These are phyloP conservation scores for Pyrrhoderma lamaoense DNA, from an alignment of 1,284 basidiomycete species.

Conservation along the genomic window DNA sequence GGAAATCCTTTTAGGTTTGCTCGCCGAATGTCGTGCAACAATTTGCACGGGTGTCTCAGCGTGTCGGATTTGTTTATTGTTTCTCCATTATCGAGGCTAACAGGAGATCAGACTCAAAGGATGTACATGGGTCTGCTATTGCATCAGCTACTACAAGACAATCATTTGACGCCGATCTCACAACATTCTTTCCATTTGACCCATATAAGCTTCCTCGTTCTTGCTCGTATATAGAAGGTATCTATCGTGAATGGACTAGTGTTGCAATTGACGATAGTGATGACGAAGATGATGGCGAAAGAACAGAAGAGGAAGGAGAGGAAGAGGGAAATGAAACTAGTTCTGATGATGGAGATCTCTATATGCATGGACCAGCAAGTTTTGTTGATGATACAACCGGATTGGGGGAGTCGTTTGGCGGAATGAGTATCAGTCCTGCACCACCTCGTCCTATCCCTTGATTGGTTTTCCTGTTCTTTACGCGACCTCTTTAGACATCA, in stretches of 20 bases:
- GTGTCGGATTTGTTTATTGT: slow-evolving; percentile 91
- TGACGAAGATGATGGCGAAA: slow-evolving; percentile 55
- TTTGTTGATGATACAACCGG: slow-evolving; percentile 28
- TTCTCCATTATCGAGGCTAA: slow-evolving; percentile 91
- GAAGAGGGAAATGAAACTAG: slow-evolving; percentile 25
- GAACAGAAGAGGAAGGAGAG: slow-evolving; percentile 35
- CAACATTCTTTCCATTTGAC: slow-evolving; percentile 96
- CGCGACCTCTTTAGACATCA: background rate
- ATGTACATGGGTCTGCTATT: background rate
- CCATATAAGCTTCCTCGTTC: slow-evolving; percentile 86
- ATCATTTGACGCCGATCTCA: slow-evolving; percentile 59
- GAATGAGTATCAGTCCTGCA: slow-evolving; percentile 73
- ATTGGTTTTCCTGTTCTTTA: no score
- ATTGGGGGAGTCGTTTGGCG: slow-evolving; percentile 58
- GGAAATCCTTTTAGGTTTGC: slow-evolving; percentile 55
- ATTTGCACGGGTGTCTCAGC: slow-evolving; percentile 90
- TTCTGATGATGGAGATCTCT: slow-evolving; percentile 6
- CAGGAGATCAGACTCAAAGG: slow-evolving; percentile 42
- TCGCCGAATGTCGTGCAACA: slow-evolving; percentile 87
- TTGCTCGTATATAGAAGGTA: slow-evolving; percentile 55
- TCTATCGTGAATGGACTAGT: slow-evolving; percentile 71
- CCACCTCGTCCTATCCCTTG: slow-evolving; percentile 5
- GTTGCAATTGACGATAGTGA: slow-evolving; percentile 71
- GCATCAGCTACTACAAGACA: slow-evolving; percentile 26
- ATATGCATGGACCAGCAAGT: slow-evolving; percentile 14